Conservation (phyloP, 2,329 filamentous ascomycete genomes). For the Sphaerulina populicola region DNA sequence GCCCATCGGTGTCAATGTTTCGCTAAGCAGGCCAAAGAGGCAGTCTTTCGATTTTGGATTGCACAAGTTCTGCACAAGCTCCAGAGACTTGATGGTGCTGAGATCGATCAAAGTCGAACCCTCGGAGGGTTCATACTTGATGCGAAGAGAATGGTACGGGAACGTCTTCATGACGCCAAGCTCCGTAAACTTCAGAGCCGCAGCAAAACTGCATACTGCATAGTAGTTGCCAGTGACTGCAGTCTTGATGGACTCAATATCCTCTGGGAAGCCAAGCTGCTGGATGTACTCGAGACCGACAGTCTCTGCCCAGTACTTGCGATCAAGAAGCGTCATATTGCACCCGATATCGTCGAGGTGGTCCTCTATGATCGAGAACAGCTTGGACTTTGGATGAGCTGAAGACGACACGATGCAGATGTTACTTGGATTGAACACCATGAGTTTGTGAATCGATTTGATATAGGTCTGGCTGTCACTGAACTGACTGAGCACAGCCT, state of each 20-base stretch:
- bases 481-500: conserved; percentile 80
- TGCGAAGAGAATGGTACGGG: conserved; percentile 67
- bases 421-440: conserved; percentile 67
- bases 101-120: conserved; percentile 95
- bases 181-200: conserved; percentile 79
- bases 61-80: conserved; percentile 80
- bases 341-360: conserved; percentile 54
- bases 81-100: conserved; percentile 75
- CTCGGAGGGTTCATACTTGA: conserved; percentile 80
- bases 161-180: conserved; percentile 60
- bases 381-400: conserved; percentile 62
- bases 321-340: conserved; percentile 57
- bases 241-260: conserved; percentile 72
- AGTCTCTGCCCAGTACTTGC: conserved; percentile 75
- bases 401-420: conserved; percentile 69
- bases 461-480: conserved; percentile 89
- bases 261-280: conserved; percentile 67
- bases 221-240: conserved; percentile 77
- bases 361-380: conserved; percentile 66
- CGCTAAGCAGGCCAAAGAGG: conserved; percentile 75
- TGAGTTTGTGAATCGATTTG: conserved; percentile 77
- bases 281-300: conserved; percentile 70
- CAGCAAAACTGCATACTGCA: conserved; percentile 74
- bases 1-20: conserved; percentile 84
- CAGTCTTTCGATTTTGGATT: conserved; percentile 70